Base-by-base conservation (phyloP, 805 yeast species). In the Pichia occidentalis region DNA sequence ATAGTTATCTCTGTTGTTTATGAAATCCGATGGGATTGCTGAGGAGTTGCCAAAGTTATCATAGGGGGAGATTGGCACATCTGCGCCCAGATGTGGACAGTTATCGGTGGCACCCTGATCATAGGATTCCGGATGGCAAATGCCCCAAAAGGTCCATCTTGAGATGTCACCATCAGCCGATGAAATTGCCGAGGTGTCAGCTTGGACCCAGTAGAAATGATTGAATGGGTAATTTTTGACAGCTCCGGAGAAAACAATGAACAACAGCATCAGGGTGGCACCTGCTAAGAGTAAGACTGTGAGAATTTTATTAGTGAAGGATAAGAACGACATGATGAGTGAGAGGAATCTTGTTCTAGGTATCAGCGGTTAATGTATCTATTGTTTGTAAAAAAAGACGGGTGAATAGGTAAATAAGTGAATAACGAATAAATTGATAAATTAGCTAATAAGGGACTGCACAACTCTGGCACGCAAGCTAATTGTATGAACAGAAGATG, bases 131-230 rank as follows among this genome's bases (percentile, higher is more conserved):
- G 65, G 65, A 34, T 64, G 65, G 58, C 85, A 78, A 32, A 80
- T 70, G 49, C 90, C 88, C 90, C 90, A 83, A 65, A 75, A 81
- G 2, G 88, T 80, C 88, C 88, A 83, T 51, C 84, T 76, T n/a
- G 85, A 64, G 34, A 65, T 51, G 25, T 56, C 57, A 31, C 61
- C 52, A 22, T 55, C 55, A 17, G 65, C 57, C 7, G 82, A 80
- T 30, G 65, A 57, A 3, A 80, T 75, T 32, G 55, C 56, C 2
- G 75, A 60, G 34, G 90, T 82, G 53, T 81, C 80, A 34, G 79
- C 88, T 56, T 73, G 65, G 25, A 83, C 53, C 85, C 86, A 79
- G 61, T 77, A 83, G 51, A 82, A 80, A 23, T 60, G 62, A 59
- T 79, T 65, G 49, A 82, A 67, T 20, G 88, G 86, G 65, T 60